Evolutionary conservation across 495 filamentous ascomycete genomes (phyloP).

Genomic region (Lasiosphaeriaceae sp.): DNA sequence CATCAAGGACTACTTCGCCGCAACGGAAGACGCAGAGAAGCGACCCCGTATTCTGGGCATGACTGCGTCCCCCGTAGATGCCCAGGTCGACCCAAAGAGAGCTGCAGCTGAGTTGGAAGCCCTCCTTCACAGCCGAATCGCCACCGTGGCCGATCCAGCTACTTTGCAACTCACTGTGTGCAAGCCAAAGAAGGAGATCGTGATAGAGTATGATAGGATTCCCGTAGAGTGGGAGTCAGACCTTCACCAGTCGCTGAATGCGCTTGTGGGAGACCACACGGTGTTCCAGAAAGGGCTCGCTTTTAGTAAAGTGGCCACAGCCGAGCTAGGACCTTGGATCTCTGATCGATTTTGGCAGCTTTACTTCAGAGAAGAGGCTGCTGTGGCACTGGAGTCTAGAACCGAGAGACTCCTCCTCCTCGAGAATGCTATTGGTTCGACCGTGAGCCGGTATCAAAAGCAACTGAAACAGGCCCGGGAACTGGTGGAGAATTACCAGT

Average conservation of each 20-base stretch:
- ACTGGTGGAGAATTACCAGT: slow-evolving; percentile 49
- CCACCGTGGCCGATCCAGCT: slow-evolving; percentile 67
- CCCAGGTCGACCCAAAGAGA: slow-evolving; percentile 62
- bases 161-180: slow-evolving; percentile 57
- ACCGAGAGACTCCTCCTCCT: slow-evolving; percentile 41
- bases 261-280: slow-evolving; percentile 52
- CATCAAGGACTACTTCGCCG: slow-evolving; percentile 78
- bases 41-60: slow-evolving; percentile 89
- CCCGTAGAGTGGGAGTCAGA: slow-evolving; percentile 55
- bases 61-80: slow-evolving; percentile 96
- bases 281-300: slow-evolving; percentile 57
- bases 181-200: slow-evolving; percentile 54
- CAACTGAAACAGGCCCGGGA: slow-evolving; percentile 57
- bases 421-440: slow-evolving; percentile 31
- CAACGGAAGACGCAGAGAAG: slow-evolving; percentile 30
- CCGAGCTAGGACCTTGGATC: slow-evolving; percentile 80
- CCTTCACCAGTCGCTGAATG: slow-evolving; percentile 56
- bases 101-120: slow-evolving; percentile 76
- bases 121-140: slow-evolving; percentile 75
- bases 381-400: slow-evolving; percentile 57
- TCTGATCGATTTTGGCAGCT: slow-evolving; percentile 78
- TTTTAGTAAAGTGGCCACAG: slow-evolving; percentile 53
- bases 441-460: slow-evolving; percentile 47
- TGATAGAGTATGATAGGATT: slow-evolving; percentile 55
- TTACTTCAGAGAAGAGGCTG: slow-evolving; percentile 62